Conservation (phyloP, 441 rosid genomes). For the Euphorbia schlechtendalii region DNA sequence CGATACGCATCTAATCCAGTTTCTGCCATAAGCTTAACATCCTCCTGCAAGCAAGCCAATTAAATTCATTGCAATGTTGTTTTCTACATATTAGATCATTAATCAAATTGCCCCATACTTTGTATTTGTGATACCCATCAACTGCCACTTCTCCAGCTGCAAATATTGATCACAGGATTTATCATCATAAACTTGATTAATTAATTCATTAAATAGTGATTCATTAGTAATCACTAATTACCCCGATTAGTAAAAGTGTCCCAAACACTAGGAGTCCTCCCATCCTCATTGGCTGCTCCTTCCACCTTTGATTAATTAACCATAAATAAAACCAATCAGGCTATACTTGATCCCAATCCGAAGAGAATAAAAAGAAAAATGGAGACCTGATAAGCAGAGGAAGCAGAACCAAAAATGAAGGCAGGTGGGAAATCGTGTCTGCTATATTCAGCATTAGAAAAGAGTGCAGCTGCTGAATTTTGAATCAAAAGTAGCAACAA, state of each 20-base stretch:
- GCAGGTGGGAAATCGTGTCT: constrained; percentile 45
- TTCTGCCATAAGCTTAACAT: constrained; percentile 59
- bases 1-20: constrained; percentile 57
- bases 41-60: constrained; percentile 38
- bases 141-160: constrained; percentile 51
- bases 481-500: constrained; percentile 17
- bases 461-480: constrained; percentile 11
- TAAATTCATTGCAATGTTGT: not conserved
- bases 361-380: not conserved
- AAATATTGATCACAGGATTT: constrained; percentile 3
- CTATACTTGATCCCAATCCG: not conserved
- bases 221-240: not conserved
- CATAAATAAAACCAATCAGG: not conserved
- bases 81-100: too few species aligned
- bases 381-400: constrained; percentile 65
- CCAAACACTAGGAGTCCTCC: constrained; percentile 61
- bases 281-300: constrained; percentile 65
- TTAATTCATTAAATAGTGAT: not conserved
- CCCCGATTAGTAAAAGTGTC: constrained; percentile 47
- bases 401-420: constrained; percentile 51
- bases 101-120: constrained; percentile 27
- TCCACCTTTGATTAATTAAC: constrained; percentile 37
- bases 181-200: not conserved
- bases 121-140: constrained; percentile 70
- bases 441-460: constrained; percentile 29